phyloP scores from a whole-genome alignment of 2,329 filamentous ascomycete genomes.

The Neonectria punicea region DNA sequence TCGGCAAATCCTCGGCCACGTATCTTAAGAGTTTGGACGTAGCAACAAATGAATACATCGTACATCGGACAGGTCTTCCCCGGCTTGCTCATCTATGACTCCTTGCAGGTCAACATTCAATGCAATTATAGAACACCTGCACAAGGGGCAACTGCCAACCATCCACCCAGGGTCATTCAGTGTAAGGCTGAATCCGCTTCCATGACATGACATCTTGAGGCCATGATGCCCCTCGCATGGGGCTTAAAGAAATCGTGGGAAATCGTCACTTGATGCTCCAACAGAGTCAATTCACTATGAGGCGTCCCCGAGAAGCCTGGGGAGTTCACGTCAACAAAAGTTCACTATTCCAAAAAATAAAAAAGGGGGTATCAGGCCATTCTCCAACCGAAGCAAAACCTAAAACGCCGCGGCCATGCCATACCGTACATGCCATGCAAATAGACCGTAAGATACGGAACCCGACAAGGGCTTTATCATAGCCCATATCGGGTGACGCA shows the following conservation, averaged over 20 bases:
- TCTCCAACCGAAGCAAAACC: slow-evolving; percentile 31
- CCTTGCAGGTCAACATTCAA: neutral
- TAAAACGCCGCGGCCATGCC: slow-evolving; percentile 31
- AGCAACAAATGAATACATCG: neutral
- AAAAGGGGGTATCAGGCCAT: slow-evolving; percentile 41
- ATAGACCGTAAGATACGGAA: slow-evolving; percentile 1
- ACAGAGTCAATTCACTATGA: neutral
- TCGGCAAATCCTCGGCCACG: neutral
- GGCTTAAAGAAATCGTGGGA: neutral
- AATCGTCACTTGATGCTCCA: neutral
- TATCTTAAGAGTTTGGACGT: neutral
- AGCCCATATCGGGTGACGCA: slow-evolving; percentile 73
- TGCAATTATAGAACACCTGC: neutral
- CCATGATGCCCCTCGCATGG: neutral
- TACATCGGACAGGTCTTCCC: neutral
- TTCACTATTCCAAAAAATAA: slow-evolving; percentile 9
- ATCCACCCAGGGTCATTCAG: neutral
- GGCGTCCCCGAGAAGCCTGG: neutral
- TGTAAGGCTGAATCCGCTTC: neutral
- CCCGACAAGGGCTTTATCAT: slow-evolving; percentile 35
- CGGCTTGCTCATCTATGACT: slow-evolving; percentile 1
- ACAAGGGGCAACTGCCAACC: neutral
- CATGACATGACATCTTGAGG: neutral
- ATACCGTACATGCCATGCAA: slow-evolving; percentile 8
- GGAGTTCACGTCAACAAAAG: neutral